Base-by-base conservation (phyloP, 768 basidiomycete species). In the Termitomyces sp. region DNA sequence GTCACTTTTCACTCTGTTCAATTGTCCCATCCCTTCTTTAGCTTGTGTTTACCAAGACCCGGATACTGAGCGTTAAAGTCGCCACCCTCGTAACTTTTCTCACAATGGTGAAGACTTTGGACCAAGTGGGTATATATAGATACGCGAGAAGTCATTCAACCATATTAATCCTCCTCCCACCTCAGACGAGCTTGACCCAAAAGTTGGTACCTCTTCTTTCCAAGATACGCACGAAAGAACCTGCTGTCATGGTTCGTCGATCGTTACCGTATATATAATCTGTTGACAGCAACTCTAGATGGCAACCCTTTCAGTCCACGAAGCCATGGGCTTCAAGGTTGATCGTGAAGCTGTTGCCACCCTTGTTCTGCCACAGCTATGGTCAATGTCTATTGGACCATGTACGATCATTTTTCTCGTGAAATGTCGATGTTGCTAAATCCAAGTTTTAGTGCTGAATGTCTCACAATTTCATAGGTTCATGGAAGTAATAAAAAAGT, bases 311-410 rank as follows among this genome's bases (percentile, higher is more conserved):
- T 82, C 81, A 21, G 93, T 98, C 0, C 95, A 98, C 72, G 94
- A 95, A 69, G 92, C 92, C 0, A 98, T 97, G 95, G 94, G 95
- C 9, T 80, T 85, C 62, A 97, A 96, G 68, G 86, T 98, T 2
- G 95, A 97, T 63, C 82, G 94, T 47, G 93, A 95, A 70, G 92
- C 94, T 10, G 90, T 94, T 11, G 92, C 92, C 2, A 91, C 88
- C 0, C 76, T 93, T 42, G 90, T 96, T 30, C 75, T 96, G 12
- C 93, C 93, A 9, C 93, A 96, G 76, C 72, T 95, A 27, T 99
- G 97, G 97, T 78, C 88, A 3, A 98, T 99, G 94, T 94, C 91
- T 3, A 96, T 98, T 76, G 95, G 94, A 25, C 95, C 95, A 54
- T 68, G 92, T 93, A 66, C 64, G 89, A 79, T 7, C 42, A 14